Conservation (phyloP, 495 filamentous ascomycete genomes). For the Xylaria flabelliformis region DNA sequence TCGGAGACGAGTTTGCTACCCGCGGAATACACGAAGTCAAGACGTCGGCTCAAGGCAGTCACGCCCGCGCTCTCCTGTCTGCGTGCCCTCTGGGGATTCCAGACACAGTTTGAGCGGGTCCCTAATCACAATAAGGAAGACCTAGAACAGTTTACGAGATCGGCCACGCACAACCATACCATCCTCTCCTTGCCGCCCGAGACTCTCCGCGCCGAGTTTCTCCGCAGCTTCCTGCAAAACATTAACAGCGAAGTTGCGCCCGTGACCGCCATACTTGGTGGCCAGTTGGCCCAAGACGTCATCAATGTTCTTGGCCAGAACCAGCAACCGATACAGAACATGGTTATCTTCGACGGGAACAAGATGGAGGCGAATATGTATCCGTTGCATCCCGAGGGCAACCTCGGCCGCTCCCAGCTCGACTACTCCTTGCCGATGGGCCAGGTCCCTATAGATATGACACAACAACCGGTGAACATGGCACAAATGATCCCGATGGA, state of each 20-base stretch:
- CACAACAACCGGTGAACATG: constrained; percentile 15
- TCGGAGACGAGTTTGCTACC: constrained; percentile 75
- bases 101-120: constrained; percentile 50
- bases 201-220: constrained; percentile 75
- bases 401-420: constrained; percentile 49
- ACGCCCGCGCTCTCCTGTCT: constrained; percentile 82
- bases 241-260: constrained; percentile 82
- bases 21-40: constrained; percentile 67
- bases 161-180: constrained; percentile 76
- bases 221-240: constrained; percentile 84
- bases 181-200: constrained; percentile 77
- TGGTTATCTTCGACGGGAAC: constrained; percentile 89
- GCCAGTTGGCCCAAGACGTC: constrained; percentile 90
- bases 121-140: constrained; percentile 49
- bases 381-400: constrained; percentile 73
- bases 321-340: constrained; percentile 95
- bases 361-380: constrained; percentile 78
- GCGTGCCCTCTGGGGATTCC: constrained; percentile 82
- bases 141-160: constrained; percentile 72
- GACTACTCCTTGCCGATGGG: constrained; percentile 32
- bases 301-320: constrained; percentile 91
- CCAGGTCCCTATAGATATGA: constrained; percentile 26
- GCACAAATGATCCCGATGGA: constrained; percentile 12
- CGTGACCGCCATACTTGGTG: constrained; percentile 88
- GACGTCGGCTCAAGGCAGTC: constrained; percentile 73